Evolutionary conservation across 495 filamentous ascomycete species (phyloP).

Genomic region (Daldinia grandis): DNA sequence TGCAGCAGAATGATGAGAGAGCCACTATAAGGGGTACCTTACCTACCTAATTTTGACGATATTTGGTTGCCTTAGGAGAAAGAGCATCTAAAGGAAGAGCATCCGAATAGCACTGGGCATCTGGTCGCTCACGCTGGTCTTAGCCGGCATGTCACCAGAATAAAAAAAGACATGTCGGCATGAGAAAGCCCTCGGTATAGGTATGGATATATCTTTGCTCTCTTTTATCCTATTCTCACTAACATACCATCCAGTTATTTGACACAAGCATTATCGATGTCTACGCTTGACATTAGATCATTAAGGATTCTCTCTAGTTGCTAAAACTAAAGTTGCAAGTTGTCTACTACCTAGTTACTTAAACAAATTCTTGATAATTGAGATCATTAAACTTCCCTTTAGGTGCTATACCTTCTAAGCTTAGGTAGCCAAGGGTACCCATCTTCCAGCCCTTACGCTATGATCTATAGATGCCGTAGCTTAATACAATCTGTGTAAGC

Average conservation of each 20-base stretch:
- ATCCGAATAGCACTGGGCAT: slow-evolving; percentile 7
- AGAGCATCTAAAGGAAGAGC: not conserved
- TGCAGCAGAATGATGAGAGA: slow-evolving; percentile 34
- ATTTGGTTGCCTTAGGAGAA: not conserved
- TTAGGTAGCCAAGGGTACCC: not conserved
- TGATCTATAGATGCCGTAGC: not conserved
- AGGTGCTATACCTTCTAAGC: not conserved
- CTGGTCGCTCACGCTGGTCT: slow-evolving; percentile 30
- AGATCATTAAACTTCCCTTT: not conserved
- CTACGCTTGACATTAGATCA: not conserved
- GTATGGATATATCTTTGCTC: slow-evolving; percentile 23
- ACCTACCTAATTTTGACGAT: not conserved
- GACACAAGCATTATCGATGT: not conserved
- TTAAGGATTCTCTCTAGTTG: not conserved
- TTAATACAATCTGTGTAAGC: not conserved
- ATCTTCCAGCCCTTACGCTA: not conserved
- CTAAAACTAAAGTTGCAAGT: not conserved
- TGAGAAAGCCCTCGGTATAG: slow-evolving; percentile 32
- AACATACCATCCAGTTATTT: slow-evolving; percentile 19
- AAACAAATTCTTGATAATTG: not conserved
- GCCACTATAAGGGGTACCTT: not conserved
- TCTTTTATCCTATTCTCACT: not conserved
- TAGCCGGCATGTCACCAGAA: slow-evolving; percentile 51
- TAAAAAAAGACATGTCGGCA: slow-evolving; percentile 48
- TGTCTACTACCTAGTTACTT: not conserved